Conservation (phyloP, 2,329 filamentous ascomycete species). For the Botrytis hyacinthi region DNA sequence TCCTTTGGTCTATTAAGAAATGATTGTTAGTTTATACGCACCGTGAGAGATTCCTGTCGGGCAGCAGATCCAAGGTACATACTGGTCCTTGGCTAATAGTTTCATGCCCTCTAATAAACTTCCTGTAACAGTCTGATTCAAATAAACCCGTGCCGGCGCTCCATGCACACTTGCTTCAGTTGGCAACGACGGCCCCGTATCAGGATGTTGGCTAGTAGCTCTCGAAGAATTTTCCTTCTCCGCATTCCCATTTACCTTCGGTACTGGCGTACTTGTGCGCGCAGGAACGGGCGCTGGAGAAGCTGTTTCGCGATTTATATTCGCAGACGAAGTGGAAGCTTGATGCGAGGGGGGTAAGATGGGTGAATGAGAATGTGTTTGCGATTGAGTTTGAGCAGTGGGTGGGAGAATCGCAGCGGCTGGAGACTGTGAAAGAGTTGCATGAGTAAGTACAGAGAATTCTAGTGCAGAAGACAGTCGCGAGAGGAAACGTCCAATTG, state of each 20-base stretch:
- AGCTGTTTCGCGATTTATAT: conserved; percentile 22
- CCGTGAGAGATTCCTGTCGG: neutral
- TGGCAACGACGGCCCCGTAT: conserved; percentile 53
- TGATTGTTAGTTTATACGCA: conserved; percentile 8
- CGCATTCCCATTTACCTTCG: conserved; percentile 37
- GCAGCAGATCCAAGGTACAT: conserved; percentile 39
- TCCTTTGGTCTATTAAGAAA: conserved; percentile 55
- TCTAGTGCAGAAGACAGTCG: conserved; percentile 9
- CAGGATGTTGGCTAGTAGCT: conserved; percentile 57
- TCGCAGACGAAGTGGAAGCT: conserved; percentile 29
- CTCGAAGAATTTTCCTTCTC: conserved; percentile 43
- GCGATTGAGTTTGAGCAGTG: neutral
- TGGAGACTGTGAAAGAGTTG: conserved; percentile 8
- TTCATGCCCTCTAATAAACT: conserved; percentile 74
- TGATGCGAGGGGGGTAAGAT: conserved; percentile 20
- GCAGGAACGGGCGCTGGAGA: conserved; percentile 33
- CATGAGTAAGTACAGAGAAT: conserved; percentile 12
- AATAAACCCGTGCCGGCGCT: conserved; percentile 66
- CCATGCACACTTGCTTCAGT: conserved; percentile 62
- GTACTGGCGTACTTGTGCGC: conserved; percentile 50
- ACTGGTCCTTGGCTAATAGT: conserved; percentile 68
- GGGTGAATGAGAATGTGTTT: neutral
- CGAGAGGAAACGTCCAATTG: conserved; percentile 11
- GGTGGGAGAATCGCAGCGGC: neutral
- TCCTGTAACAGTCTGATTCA: conserved; percentile 69